Percentiles rank a stretch among this genome's conserved stretches.
Evolutionary conservation across 495 filamentous ascomycete genomes (phyloP).

Genomic region (Acidiella bohemica): DNA sequence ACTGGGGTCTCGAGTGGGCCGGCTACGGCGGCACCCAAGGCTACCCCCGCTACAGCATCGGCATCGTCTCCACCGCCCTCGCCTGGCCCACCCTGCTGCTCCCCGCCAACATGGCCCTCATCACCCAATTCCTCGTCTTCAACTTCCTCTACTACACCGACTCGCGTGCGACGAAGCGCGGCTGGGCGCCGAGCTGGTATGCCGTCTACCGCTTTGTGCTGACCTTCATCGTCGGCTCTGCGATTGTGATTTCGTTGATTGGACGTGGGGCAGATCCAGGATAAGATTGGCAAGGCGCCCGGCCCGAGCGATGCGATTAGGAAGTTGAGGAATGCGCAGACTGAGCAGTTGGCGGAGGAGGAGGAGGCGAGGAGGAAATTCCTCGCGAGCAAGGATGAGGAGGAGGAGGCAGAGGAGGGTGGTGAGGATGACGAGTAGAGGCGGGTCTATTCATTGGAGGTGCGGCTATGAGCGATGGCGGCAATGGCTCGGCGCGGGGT

Average conservation of each 20-base stretch:
- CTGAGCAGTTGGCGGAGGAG: constrained; percentile 43
- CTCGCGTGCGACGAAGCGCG: constrained; percentile 54
- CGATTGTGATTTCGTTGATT: constrained; percentile 74
- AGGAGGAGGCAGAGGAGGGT: constrained; percentile 20
- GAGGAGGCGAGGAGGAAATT: constrained; percentile 40
- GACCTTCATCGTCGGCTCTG: constrained; percentile 80
- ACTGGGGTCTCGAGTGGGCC: constrained; percentile 84
- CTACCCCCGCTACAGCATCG: constrained; percentile 68
- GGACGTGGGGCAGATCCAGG: constrained; percentile 73
- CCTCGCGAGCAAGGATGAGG: constrained; percentile 26
- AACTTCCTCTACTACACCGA: constrained; percentile 83
- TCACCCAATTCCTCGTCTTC: constrained; percentile 80
- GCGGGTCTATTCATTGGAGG: no score
- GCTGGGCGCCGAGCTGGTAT: constrained; percentile 90
- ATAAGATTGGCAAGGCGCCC: constrained; percentile 34
- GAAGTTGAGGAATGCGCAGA: constrained; percentile 45
- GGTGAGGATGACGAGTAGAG: constrained; percentile 4
- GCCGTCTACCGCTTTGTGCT: constrained; percentile 86
- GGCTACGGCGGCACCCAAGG: constrained; percentile 57
- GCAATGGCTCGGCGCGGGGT: no score
- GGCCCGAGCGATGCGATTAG: constrained; percentile 50
- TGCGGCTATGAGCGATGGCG: no score
- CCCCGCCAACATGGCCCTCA: constrained; percentile 77
- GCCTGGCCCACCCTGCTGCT: constrained; percentile 91
- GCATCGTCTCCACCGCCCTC: constrained; percentile 65